Base-by-base conservation (phyloP, 1,284 basidiomycete genomes). In the Leucoagaricus sp. region DNA sequence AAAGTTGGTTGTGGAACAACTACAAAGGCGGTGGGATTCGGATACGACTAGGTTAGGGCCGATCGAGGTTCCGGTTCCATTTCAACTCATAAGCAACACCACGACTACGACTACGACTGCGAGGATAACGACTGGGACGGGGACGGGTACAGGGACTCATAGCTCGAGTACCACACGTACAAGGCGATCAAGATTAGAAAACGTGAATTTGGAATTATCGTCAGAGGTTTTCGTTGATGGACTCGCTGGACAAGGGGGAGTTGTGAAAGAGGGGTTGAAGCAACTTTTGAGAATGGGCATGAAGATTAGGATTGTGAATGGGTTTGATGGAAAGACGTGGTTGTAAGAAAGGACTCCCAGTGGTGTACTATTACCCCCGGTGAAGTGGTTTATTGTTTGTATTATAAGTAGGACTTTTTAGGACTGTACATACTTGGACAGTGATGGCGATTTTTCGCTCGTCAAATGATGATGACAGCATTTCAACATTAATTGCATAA, bases 261-360 rank as follows among this genome's bases (percentile, higher is more conserved):
- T 48, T 6, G 48, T 56, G 10, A 56, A 42, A 23, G 48, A 49
- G 2, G 48, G 41, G 15, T 8, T 56, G 23, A 36, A 17, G 23
- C 29, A 36, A 5, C 21, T 49, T n/a, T 4, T 25, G 33, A 23
- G 33, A 28, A 10, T 12, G 15, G 47, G 53, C 6, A 42, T 55
- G 53, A 40, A 33, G 17, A 36, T 55, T n/a, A 38, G 53, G 47
- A 44, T 55, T 26, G 46, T 49, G 17, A 55, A 55, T 34, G 53
- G 47, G 4, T 49, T 49, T 42, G 53, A 55, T 7, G 53, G 53
- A n/a, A 48, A 42, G 36, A 25, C 21, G 4, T 55, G 53, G 53
- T 31, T 54, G n/a, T 55, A 19, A 36, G 10, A 26, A 7, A 8
- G 38, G 9, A 44, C 15, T 44, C 12, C n/a, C n/a, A n/a, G n/a